These are phyloP conservation scores for Cutaneotrichosporon sp. DNA, from an alignment of 1,284 basidiomycete genomes.

Conservation along the genomic window DNA sequence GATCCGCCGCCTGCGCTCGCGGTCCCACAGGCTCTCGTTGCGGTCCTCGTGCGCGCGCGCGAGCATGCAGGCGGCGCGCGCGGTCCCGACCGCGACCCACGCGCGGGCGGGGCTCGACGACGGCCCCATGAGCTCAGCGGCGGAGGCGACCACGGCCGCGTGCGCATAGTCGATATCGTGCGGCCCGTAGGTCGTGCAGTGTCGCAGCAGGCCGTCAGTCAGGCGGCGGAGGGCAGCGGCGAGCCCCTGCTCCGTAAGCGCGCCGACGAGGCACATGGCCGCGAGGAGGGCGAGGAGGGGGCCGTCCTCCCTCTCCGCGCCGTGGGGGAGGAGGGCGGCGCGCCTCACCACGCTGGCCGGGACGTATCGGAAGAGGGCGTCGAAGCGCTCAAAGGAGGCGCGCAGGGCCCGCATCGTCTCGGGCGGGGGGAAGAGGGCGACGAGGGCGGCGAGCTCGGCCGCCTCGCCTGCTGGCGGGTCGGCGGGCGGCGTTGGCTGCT, in stretches of 20 bases:
- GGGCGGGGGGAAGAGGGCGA: slow-evolving; percentile 5
- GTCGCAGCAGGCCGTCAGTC: neutral
- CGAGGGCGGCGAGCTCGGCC: neutral
- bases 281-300: neutral
- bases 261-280: neutral
- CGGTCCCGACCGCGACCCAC: slow-evolving; percentile 5
- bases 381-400: neutral
- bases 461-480: neutral
- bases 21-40: neutral
- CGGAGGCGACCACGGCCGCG: neutral
- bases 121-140: neutral
- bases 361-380: slow-evolving; percentile 8
- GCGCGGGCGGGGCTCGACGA: neutral
- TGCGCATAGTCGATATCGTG: neutral
- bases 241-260: neutral
- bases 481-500: too few species aligned
- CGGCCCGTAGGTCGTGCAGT: slow-evolving; percentile 2
- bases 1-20: neutral
- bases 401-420: slow-evolving; percentile 1
- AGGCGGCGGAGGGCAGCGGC: neutral
- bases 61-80: slow-evolving; percentile 6
- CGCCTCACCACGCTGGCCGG: neutral
- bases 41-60: slow-evolving; percentile 1
- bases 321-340: neutral
- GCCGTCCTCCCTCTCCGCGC: neutral